A percentile compares a stretch with the other conserved stretches of the same genome.
Evolutionary conservation across 495 filamentous ascomycete species (phyloP).

Genomic region (Jackrogersella multiformis): DNA sequence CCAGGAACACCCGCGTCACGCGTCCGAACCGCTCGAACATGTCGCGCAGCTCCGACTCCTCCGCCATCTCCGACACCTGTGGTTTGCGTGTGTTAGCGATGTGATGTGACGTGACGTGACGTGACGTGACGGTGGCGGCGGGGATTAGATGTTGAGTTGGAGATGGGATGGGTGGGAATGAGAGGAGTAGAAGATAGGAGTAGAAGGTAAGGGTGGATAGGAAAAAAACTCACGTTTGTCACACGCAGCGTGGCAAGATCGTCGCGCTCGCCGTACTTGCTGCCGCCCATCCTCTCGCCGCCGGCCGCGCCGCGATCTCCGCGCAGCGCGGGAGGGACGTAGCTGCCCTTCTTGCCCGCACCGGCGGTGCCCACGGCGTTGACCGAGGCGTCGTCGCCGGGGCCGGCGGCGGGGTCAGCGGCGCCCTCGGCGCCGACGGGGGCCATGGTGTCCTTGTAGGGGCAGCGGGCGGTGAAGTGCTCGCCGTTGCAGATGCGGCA

Average conservation of each 20-base stretch:
- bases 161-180: no score
- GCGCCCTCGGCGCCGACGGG: conserved; percentile 63
- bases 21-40: conserved; percentile 98
- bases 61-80: conserved; percentile 94
- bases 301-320: conserved; percentile 68
- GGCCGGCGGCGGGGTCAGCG: conserved; percentile 63
- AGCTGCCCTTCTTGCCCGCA: conserved; percentile 75
- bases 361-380: conserved; percentile 48
- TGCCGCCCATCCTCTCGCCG: conserved; percentile 87
- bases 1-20: conserved; percentile 95
- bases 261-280: conserved; percentile 90
- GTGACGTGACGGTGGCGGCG: no score
- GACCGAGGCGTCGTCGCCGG: conserved; percentile 61
- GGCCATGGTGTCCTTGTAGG: conserved; percentile 73
- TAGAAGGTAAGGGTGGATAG: neutral
- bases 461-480: conserved; percentile 95
- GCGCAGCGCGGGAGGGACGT: conserved; percentile 91
- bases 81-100: no score
- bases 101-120: no score
- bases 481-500: conserved; percentile 98
- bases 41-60: conserved; percentile 91
- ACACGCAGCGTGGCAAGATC: conserved; percentile 95
- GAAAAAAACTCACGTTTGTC: conserved; percentile 82
- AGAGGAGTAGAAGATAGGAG: neutral
- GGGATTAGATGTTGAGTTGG: no score